Evolutionary conservation across 1,139 yeast species (phyloP).

Genomic region (Torulaspora pretoriensis): DNA sequence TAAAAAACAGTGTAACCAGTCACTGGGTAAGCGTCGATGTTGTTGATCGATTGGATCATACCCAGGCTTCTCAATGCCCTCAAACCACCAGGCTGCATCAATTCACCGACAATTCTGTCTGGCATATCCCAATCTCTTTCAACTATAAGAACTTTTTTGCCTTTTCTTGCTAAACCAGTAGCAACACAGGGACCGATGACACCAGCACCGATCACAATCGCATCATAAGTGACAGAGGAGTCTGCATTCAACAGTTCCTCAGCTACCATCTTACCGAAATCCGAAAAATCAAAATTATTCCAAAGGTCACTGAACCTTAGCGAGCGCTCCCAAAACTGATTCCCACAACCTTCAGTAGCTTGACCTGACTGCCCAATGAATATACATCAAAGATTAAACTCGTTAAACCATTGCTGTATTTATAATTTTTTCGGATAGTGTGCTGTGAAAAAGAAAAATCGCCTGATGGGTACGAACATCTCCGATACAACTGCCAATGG

Average conservation of each 20-base stretch:
- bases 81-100: slow-evolving; percentile 93
- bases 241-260: slow-evolving; percentile 30
- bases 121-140: slow-evolving; percentile 93
- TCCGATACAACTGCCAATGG: slow-evolving; percentile 5
- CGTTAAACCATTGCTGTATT: slow-evolving; percentile 3
- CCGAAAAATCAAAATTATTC: background rate
- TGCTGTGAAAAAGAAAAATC: slow-evolving; percentile 5
- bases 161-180: slow-evolving; percentile 84
- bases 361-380: background rate
- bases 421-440: slow-evolving; percentile 9
- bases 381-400: background rate
- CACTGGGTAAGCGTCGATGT: slow-evolving; percentile 74
- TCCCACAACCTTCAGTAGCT: background rate
- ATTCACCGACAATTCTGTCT: slow-evolving; percentile 94
- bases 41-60: slow-evolving; percentile 71
- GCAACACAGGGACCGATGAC: slow-evolving; percentile 94
- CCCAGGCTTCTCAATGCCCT: slow-evolving; percentile 78
- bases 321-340: background rate
- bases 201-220: slow-evolving; percentile 76
- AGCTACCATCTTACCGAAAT: slow-evolving; percentile 10
- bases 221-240: slow-evolving; percentile 37
- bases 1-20: slow-evolving; percentile 79
- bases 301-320: background rate
- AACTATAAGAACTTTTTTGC: slow-evolving; percentile 60
- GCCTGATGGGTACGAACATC: slow-evolving; percentile 9